Percentiles rank a stretch among this genome's conserved stretches.
Conservation (phyloP, 73 alveolate species). For the Durusdinium trenchii region DNA sequence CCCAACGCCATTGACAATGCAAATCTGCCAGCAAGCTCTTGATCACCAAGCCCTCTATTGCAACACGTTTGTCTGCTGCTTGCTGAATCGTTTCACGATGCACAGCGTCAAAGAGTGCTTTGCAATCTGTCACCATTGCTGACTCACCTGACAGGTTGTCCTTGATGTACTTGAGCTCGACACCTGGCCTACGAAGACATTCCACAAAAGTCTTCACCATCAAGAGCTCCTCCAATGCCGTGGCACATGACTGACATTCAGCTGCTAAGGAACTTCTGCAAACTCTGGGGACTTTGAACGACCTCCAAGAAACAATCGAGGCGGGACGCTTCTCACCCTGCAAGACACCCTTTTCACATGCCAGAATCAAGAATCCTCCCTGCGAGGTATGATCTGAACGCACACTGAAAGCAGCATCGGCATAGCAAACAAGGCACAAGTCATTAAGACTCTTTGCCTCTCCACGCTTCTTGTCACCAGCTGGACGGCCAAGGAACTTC, state of each 20-base stretch:
- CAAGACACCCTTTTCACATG: background rate
- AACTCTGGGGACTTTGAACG: background rate
- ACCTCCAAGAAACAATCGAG: background rate
- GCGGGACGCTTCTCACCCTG: background rate
- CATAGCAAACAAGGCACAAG: background rate
- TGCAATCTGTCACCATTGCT: background rate
- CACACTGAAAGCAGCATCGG: background rate
- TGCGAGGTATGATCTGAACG: background rate
- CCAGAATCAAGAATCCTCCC: conserved; percentile 11
- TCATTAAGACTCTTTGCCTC: background rate
- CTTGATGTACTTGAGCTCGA: background rate
- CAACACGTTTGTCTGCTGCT: conserved; percentile 5
- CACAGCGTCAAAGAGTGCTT: background rate
- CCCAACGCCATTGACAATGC: background rate
- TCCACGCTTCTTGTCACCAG: background rate
- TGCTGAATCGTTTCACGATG: background rate
- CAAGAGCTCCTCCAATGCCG: conserved; percentile 10
- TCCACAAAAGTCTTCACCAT: background rate
- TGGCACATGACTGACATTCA: background rate
- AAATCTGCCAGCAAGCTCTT: background rate
- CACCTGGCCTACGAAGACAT: background rate
- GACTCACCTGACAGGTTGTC: background rate
- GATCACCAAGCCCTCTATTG: background rate
- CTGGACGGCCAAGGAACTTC: background rate
- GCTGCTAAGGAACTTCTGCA: background rate